phyloP scores from a whole-genome alignment of 2,329 filamentous ascomycete genomes.

The Nemania sp. region DNA sequence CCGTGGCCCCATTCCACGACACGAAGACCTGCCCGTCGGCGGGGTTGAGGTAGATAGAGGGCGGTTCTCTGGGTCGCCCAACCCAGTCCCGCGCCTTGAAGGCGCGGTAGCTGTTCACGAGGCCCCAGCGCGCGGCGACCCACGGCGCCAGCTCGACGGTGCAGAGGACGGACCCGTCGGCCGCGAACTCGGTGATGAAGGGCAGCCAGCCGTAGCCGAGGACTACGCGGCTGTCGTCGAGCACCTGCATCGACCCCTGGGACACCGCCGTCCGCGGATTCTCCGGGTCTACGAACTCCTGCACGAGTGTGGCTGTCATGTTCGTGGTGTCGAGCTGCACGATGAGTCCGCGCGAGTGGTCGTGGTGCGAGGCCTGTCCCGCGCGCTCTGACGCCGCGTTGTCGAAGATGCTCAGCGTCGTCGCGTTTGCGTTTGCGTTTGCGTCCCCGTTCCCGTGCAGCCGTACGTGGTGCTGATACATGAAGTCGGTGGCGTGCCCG shows the following conservation, averaged over 20 bases:
- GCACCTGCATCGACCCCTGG: slow-evolving; percentile 65
- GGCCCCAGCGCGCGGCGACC: slow-evolving; percentile 56
- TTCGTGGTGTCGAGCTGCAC: slow-evolving; percentile 56
- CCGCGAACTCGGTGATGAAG: slow-evolving; percentile 60
- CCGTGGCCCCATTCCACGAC: slow-evolving; percentile 61
- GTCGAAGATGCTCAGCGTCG: slow-evolving; percentile 54
- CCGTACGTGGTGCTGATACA: slow-evolving; percentile 56
- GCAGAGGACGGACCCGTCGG: slow-evolving; percentile 61
- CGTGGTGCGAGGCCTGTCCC: slow-evolving; percentile 38
- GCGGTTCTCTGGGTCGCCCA: slow-evolving; percentile 45
- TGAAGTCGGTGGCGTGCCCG: slow-evolving; percentile 53
- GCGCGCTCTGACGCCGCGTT: slow-evolving; percentile 49
- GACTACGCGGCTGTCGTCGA: slow-evolving; percentile 58
- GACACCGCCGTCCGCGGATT: slow-evolving; percentile 46
- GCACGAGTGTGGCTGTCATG: slow-evolving; percentile 59
- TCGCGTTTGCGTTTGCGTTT: not conserved
- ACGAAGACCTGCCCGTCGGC: slow-evolving; percentile 50
- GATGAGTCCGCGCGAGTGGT: slow-evolving; percentile 58
- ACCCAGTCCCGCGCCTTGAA: slow-evolving; percentile 64
- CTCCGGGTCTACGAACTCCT: slow-evolving; percentile 52
- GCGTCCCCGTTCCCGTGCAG: slow-evolving; percentile 44
- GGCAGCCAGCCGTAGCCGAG: slow-evolving; percentile 68
- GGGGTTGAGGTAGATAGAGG: slow-evolving; percentile 33
- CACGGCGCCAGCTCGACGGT: slow-evolving; percentile 57
- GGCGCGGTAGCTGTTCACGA: slow-evolving; percentile 62